These are phyloP conservation scores for Bryum argenteum DNA, from an alignment of 225 moss, liverwort and hornwort genomes.

Conservation along the genomic window DNA sequence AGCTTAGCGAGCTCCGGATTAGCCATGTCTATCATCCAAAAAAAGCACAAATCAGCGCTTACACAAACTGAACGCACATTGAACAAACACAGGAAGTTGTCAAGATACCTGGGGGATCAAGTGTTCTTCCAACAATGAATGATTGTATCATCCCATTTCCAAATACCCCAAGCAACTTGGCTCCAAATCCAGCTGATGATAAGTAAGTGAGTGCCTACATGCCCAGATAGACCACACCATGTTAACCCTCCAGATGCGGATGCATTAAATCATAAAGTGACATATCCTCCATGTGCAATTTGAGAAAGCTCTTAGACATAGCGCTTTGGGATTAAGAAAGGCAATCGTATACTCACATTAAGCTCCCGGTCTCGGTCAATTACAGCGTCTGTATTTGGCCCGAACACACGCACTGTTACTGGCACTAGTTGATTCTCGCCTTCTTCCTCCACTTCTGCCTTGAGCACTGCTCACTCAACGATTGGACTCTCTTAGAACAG, in stretches of 20 bases:
- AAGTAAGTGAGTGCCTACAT: conserved; percentile 73
- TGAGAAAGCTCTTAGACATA: too few relatives aligned
- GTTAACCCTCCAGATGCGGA: neutral
- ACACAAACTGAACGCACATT: conserved; percentile 2
- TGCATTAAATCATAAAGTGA: neutral
- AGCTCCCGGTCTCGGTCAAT: conserved; percentile 88
- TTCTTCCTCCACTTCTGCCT: conserved; percentile 66
- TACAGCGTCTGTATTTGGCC: conserved; percentile 79
- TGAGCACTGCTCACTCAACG: conserved; percentile 63
- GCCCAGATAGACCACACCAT: neutral
- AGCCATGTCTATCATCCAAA: conserved; percentile 59
- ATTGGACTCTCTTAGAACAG: neutral
- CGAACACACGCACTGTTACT: conserved; percentile 84
- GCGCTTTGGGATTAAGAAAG: too few relatives aligned
- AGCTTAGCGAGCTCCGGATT: conserved; percentile 63
- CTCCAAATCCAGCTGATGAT: conserved; percentile 86
- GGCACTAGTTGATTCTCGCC: conserved; percentile 39
- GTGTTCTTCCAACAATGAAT: conserved; percentile 73
- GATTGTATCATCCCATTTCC: conserved; percentile 94
- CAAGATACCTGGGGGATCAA: conserved; percentile 65
- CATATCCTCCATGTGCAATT: neutral
- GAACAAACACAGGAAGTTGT: neutral
- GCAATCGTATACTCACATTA: conserved; percentile 45
- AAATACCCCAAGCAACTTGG: conserved; percentile 79
- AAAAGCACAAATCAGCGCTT: conserved; percentile 5